Percentiles rank a stretch among this genome's conserved stretches.
These are phyloP conservation scores for Leishmania lainsoni DNA, from an alignment of 208 protist species.

Conservation along the genomic window DNA sequence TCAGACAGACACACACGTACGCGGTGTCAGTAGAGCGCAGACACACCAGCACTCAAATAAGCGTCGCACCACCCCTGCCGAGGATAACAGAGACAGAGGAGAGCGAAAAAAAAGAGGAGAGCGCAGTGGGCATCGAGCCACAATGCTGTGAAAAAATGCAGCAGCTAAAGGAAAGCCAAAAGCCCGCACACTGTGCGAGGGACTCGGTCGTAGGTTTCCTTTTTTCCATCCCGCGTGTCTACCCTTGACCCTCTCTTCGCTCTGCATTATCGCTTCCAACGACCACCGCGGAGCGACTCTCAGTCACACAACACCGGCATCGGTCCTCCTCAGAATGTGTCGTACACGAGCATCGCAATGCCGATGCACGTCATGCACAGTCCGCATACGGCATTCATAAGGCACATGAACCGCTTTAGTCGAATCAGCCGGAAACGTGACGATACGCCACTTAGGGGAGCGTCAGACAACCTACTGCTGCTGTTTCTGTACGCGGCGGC, in stretches of 20 bases:
- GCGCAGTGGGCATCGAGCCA: neutral
- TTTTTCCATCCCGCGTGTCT: neutral
- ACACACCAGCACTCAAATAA: neutral
- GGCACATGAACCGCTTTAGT: conserved; percentile 36
- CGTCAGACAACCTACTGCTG: neutral
- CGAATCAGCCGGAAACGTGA: conserved; percentile 34
- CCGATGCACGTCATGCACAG: conserved; percentile 46
- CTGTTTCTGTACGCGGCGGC: neutral
- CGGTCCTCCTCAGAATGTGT: neutral
- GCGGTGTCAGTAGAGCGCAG: neutral
- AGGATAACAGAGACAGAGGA: neutral
- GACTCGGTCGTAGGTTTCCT: neutral
- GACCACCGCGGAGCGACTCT: neutral
- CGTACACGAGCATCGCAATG: conserved; percentile 32
- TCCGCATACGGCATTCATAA: conserved; percentile 38
- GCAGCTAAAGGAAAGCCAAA: neutral
- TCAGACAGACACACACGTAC: neutral
- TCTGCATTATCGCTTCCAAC: neutral
- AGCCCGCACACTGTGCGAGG: neutral
- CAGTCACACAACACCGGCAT: neutral
- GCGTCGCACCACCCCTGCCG: neutral
- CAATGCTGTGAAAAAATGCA: neutral
- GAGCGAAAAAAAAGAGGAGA: neutral
- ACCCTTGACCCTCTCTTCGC: neutral
- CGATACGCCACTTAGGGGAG: neutral